These are phyloP conservation scores for Hypoxylon sp. DNA, from an alignment of 2,329 filamentous ascomycete species.

Conservation along the genomic window DNA sequence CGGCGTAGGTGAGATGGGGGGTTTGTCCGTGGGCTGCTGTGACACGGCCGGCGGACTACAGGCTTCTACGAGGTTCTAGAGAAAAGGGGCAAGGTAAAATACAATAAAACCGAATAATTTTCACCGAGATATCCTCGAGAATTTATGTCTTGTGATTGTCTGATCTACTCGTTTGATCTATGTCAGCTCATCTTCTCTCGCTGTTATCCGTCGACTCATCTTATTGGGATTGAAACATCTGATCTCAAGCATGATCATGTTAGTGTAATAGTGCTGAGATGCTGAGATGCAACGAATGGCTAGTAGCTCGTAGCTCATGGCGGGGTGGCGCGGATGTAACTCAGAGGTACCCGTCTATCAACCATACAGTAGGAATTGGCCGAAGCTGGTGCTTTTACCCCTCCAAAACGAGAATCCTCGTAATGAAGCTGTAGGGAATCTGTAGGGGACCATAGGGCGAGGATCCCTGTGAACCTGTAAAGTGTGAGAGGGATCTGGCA, in stretches of 20 bases:
- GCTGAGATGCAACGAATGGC: too few relatives aligned
- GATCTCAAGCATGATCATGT: conserved; percentile 31
- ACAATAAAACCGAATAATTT: background rate
- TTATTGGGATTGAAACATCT: conserved; percentile 28
- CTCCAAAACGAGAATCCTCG: conserved; percentile 15
- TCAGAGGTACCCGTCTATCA: conserved; percentile 28
- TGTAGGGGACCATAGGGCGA: conserved; percentile 18
- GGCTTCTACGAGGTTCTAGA: background rate
- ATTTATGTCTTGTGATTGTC: conserved; percentile 33
- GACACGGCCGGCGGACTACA: conserved; percentile 2
- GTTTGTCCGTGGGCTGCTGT: conserved; percentile 27
- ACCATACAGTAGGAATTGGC: conserved; percentile 40
- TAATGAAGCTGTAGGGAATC: conserved; percentile 9
- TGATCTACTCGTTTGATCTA: conserved; percentile 37
- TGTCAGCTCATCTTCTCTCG: conserved; percentile 33
- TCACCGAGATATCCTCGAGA: conserved; percentile 26
- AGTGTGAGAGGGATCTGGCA: conserved; percentile 32
- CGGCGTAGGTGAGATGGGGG: conserved; percentile 10
- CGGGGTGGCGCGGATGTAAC: conserved; percentile 36
- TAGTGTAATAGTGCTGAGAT: conserved; percentile 6
- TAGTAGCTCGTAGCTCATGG: background rate
- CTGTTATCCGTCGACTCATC: conserved; percentile 27
- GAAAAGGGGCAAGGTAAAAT: conserved; percentile 1
- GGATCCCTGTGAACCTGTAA: too few relatives aligned
- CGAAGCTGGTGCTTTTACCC: conserved; percentile 33